A percentile compares a stretch with the other conserved stretches of the same genome.
Conservation (phyloP, 2,329 filamentous ascomycete species). For the Arthrobotrys musiformis region DNA sequence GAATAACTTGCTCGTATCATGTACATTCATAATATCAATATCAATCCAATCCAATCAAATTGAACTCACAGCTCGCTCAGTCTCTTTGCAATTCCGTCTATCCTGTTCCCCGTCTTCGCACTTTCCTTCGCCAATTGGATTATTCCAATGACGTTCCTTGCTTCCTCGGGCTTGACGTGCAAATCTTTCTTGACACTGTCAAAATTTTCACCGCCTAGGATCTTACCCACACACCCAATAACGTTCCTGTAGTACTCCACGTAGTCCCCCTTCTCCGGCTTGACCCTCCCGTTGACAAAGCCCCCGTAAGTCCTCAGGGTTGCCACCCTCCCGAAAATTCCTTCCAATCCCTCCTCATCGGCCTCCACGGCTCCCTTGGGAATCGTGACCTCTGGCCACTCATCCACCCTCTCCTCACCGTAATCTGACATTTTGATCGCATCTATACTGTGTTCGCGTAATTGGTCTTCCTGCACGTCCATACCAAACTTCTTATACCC, state of each 20-base stretch:
- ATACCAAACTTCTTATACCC: slow-evolving; percentile 63
- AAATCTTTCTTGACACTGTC: slow-evolving; percentile 30
- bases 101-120: slow-evolving; percentile 55
- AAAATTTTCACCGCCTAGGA: slow-evolving; percentile 25
- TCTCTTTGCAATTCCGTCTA: slow-evolving; percentile 51
- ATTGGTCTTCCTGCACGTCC: slow-evolving; percentile 48
- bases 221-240: slow-evolving; percentile 47
- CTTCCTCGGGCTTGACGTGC: slow-evolving; percentile 57
- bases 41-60: neutral
- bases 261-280: slow-evolving; percentile 58
- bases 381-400: slow-evolving; percentile 57
- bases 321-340: slow-evolving; percentile 24
- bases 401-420: slow-evolving; percentile 33
- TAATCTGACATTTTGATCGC: slow-evolving; percentile 23
- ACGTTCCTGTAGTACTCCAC: slow-evolving; percentile 58
- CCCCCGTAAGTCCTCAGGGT: neutral
- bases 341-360: slow-evolving; percentile 26
- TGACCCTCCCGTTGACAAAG: slow-evolving; percentile 45
- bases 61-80: neutral
- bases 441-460: slow-evolving; percentile 6
- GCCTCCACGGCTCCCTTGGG: slow-evolving; percentile 37
- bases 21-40: slow-evolving; percentile 6
- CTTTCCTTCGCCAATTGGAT: slow-evolving; percentile 58
- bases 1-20: neutral
- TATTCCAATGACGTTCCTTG: slow-evolving; percentile 57